phyloP scores from a whole-genome alignment of 345 rosid genomes.

The Arabis hirsuta region DNA sequence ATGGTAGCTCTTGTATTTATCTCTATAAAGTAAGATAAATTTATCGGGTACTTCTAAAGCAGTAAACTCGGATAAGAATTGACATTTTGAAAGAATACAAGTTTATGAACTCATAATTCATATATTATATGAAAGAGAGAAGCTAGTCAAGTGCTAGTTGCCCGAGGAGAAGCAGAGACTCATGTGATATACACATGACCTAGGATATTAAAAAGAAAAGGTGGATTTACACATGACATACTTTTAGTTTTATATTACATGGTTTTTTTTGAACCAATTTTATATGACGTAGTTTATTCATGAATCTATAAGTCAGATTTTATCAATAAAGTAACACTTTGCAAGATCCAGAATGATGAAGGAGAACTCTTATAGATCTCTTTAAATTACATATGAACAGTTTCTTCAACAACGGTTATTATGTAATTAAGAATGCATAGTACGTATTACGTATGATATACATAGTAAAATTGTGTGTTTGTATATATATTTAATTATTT shows the following conservation, averaged over 20 bases:
- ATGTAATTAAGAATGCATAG: conserved; percentile 1
- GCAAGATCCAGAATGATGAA: conserved; percentile 36
- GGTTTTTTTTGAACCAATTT: too few relatives aligned
- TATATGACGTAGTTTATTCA: conserved; percentile 18
- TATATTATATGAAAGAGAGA: conserved; percentile 18
- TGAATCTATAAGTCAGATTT: conserved; percentile 32
- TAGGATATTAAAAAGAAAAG: conserved; percentile 23
- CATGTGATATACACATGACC: conserved; percentile 43
- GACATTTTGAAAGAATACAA: not conserved
- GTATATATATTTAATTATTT: not conserved
- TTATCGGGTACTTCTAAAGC: not conserved
- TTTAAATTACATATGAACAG: not conserved
- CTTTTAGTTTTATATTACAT: conserved; percentile 19
- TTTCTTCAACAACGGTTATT: not conserved
- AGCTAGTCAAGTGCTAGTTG: conserved; percentile 9
- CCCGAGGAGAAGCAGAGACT: conserved; percentile 37
- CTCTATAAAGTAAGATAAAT: not conserved
- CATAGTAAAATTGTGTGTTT: not conserved
- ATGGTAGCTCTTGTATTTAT: not conserved
- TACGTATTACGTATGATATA: not conserved
- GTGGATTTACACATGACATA: conserved; percentile 22
- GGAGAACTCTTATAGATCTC: not conserved
- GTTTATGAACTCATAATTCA: not conserved
- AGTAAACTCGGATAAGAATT: not conserved
- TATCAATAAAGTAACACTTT: conserved; percentile 22